Conservation (phyloP, 2,329 filamentous ascomycete genomes). For the Lasiodiplodia sp. region DNA sequence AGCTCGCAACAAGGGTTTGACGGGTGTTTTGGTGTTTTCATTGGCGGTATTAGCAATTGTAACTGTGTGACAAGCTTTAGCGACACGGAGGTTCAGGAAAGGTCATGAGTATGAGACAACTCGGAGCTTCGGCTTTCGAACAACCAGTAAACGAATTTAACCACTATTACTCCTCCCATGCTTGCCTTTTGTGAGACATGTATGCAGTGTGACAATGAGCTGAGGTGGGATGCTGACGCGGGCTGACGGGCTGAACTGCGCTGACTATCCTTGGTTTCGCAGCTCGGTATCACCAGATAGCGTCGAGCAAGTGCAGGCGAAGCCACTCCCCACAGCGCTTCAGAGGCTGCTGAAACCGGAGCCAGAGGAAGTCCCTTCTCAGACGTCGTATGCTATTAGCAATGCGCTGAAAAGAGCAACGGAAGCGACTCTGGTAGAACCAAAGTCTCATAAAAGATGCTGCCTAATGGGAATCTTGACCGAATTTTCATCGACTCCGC, state of each 20-base stretch:
- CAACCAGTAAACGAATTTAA: slow-evolving; percentile 21
- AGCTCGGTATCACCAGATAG: not conserved
- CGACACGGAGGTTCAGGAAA: slow-evolving; percentile 23
- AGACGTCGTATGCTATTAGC: not conserved
- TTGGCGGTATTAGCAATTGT: slow-evolving; percentile 19
- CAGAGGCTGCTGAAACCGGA: slow-evolving; percentile 12
- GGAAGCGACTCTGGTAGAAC: not conserved
- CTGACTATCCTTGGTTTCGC: not conserved
- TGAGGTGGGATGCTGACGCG: slow-evolving; percentile 13
- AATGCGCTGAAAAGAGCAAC: not conserved
- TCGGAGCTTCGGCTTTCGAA: slow-evolving; percentile 4
- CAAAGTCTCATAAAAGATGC: not conserved
- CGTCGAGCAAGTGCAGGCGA: not conserved
- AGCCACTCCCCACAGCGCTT: not conserved
- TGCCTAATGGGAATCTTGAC: not conserved
- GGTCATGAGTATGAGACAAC: slow-evolving; percentile 26
- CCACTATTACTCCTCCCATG: not conserved
- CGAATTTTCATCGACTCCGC: not conserved
- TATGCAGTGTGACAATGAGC: slow-evolving; percentile 16
- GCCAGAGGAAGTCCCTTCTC: not conserved
- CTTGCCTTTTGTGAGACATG: not conserved
- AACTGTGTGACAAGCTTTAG: slow-evolving; percentile 29
- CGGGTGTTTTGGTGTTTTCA: slow-evolving; percentile 14
- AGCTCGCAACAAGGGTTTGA: slow-evolving; percentile 23
- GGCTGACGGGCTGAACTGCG: slow-evolving; percentile 13